Percentiles rank a stretch among this genome's conserved stretches.
These are phyloP conservation scores for Russula lepida DNA, from an alignment of 768 basidiomycete genomes.

Conservation along the genomic window DNA sequence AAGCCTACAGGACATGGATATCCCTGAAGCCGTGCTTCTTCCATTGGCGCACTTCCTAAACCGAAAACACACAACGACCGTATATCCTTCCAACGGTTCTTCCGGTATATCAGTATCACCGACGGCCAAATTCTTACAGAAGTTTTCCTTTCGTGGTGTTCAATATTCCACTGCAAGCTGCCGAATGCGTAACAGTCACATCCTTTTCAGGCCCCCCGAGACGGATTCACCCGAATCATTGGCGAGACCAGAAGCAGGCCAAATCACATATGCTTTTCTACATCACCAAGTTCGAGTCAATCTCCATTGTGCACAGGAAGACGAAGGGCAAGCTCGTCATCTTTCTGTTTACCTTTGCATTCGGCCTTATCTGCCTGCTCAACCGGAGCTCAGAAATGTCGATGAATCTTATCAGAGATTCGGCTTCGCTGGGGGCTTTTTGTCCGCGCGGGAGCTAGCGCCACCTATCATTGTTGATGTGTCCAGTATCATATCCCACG, in stretches of 20 bases:
- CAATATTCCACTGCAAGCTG: neutral
- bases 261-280: neutral
- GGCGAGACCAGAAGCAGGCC: neutral
- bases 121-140: neutral
- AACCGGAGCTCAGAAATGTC: neutral
- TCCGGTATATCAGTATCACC: neutral
- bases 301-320: no score
- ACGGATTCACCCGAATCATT: neutral
- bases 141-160: neutral
- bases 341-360: neutral
- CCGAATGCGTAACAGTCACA: neutral
- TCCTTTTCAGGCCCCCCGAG: neutral
- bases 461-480: neutral
- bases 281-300: neutral
- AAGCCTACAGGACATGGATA: neutral
- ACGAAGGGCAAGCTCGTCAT: neutral
- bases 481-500: neutral
- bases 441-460: neutral
- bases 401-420: neutral
- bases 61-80: neutral
- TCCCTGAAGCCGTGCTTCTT: neutral
- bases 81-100: neutral
- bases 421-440: neutral
- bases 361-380: neutral
- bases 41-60: neutral